Base-by-base conservation (phyloP, 2,329 filamentous ascomycete species). In the Phoma sp. region DNA sequence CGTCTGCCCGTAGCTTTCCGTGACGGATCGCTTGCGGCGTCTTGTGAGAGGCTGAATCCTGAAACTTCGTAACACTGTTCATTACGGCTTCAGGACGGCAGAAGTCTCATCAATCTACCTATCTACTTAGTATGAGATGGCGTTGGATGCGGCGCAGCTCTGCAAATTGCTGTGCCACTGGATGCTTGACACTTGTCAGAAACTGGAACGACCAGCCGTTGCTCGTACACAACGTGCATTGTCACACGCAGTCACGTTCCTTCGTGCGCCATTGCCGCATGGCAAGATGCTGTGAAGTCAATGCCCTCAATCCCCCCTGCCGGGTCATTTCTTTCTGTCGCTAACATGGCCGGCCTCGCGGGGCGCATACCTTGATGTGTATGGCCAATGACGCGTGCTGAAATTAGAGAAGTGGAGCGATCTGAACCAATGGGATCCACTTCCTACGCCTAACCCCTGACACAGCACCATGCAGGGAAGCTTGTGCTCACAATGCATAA, bases 401-500 rank as follows among this genome's bases (percentile, higher is more conserved):
- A 36, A 46, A 49, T 37, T 45, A 25, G 39, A 30, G 50, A 58
- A 54, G 52, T 58, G 52, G 57, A 42, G 36, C 37, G 13, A 24
- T 11, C 39, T 14, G 36, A 54, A 48, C 60, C 62, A 61, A 65
- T 65, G 37, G 50, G 35, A 39, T 49, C 36, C 39, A 42, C 41
- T 25, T 25, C 37, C 30, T 32, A 43, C 48, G 43, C 35, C 37
- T 58, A 61, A 47, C 40, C 62, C 59, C 62, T 57, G 64, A 56
- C 57, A 50, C 59, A 40, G 58, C 46, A 53, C 58, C 45, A 66
- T 68, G 64, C 67, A 70, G 64, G 67, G 63, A 58, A 59, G 57
- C 62, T 63, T 67, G 67, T 68, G 67, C 62, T 66, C 60, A 48
- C 60, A 64, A 58, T 72, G 69, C 70, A 73, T 71, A 68, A 69